Evolutionary conservation across 2,329 filamentous ascomycete species (phyloP), one percentile per base, ranked within the genome.

Genomic region (Cucurbitaria berberidis): DNA sequence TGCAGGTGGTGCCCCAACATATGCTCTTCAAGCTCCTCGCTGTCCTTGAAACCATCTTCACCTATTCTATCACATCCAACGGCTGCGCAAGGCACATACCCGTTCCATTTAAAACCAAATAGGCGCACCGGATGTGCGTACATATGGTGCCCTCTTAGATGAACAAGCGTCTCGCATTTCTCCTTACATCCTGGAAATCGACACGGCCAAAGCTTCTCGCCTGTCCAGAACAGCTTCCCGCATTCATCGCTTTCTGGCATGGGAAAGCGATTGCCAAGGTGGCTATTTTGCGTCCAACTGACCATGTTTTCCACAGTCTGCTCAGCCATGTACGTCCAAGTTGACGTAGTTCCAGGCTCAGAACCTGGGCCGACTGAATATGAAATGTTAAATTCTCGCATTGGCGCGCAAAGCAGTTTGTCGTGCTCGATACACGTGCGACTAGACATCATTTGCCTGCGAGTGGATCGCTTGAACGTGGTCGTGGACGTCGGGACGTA

Each of bases 311-410:
- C 50, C 5, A 48, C 10, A 5, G 50, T 45, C 38, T 45, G 44
- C 35, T 43, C 21, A 8, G 50, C 50, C n/a, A 53, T 44, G 22
- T 48, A 44, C 8, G 50, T 19, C 26, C 43, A 44, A 15, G 50
- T 27, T 7, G 50, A 47, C 2, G 41, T 46, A 3, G 27, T 41
- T 39, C 43, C 43, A 26, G 41, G 42, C 6, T 38, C 41, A 5
- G 42, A 32, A 11, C 15, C 10, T 36, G 38, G 5, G 11, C 36
- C 35, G 26, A 32, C 6, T 32, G 41, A 46, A 27, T n/a, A 35
- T 41, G 36, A 19, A 5, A 30, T 11, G 15, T 26, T 11, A 16
- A 26, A 45, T 18, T 5, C 30, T 18, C 21, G 38, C 5, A 9
- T 6, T 13, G 16, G 27, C 15, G 36, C n/a, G 18, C 16, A 34